Base-by-base conservation (phyloP, 2,329 filamentous ascomycete genomes). In the Lomentospora prolificans region DNA sequence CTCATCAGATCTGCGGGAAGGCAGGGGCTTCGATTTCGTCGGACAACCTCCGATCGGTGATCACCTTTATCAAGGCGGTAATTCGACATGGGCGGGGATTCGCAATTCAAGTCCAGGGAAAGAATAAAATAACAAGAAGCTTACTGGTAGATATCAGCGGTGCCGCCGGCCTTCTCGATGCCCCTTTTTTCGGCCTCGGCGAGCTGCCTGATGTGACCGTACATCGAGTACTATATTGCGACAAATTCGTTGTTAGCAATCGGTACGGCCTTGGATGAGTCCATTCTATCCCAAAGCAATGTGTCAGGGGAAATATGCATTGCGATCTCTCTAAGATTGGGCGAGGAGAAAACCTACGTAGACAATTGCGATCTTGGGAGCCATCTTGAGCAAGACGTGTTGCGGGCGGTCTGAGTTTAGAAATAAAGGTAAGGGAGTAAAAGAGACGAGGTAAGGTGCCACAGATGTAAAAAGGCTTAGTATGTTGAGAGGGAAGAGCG, bases 121-220 rank as follows among this genome's bases (percentile, higher is more conserved):
- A 10, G 55, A 4, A 44, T 22, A 7, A 8, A 8, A 2, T 7
- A 10, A 30, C 25, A 22, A 17, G 41, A 57, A 55, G 67, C 81
- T 59, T 75, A 86, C 84, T 95, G 90, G 82, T 77, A 96, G 68
- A 97, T 69, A 66, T 92, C 87, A 72, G 77, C 90, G 48, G 77
- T 75, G 61, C 91, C 91, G 61, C 94, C 94, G 60, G 90, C 90
- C 67, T 86, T 83, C 75, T 91, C 86, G 67, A 96, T 89, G 68
- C 94, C 94, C 67, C 81, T 84, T 79, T 91, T 88, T 78, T 97
- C 91, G 61, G 90, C 90, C 71, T 94, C 84, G 66, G 92, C 94
- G 65, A 96, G 72, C 68, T 84, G 75, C 73, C 80, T 76, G 73
- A 96, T 86, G 75, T 96, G 91, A 74, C 94, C 92, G 75, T 94